A percentile compares a stretch with the other conserved stretches of the same genome.
These are phyloP conservation scores for Paramecium biaurelia DNA, from an alignment of 73 alveolate species.

Conservation along the genomic window DNA sequence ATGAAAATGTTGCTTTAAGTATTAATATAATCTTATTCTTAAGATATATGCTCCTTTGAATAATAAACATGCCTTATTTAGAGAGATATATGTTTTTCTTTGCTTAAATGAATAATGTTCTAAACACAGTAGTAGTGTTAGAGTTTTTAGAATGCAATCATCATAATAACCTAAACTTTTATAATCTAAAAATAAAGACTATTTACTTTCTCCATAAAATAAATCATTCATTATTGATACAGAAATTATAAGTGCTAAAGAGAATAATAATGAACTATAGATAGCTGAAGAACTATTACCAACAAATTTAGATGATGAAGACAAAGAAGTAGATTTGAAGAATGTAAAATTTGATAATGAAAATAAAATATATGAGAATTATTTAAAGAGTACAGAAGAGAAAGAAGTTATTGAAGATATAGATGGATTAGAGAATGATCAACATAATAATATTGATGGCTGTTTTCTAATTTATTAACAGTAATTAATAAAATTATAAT, in stretches of 20 bases:
- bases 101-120: constrained; percentile 18
- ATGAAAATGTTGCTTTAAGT: constrained; percentile 26
- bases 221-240: background rate
- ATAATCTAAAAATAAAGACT: background rate
- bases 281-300: constrained; percentile 5
- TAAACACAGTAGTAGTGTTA: background rate
- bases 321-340: background rate
- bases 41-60: constrained; percentile 36
- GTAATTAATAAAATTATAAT: background rate
- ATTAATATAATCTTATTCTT: background rate
- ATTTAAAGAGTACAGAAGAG: background rate
- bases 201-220: background rate
- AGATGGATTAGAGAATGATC: background rate
- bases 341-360: background rate
- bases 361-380: background rate
- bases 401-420: constrained; percentile 4
- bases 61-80: background rate
- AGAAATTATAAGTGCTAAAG: background rate
- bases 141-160: constrained; percentile 24
- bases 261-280: background rate
- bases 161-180: background rate
- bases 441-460: background rate
- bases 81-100: constrained; percentile 11
- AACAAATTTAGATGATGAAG: constrained; percentile 10
- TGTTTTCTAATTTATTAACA: constrained; percentile 29